These are phyloP conservation scores for Tranzscheliella williamsii DNA, from an alignment of 1,284 basidiomycete species.

Conservation along the genomic window DNA sequence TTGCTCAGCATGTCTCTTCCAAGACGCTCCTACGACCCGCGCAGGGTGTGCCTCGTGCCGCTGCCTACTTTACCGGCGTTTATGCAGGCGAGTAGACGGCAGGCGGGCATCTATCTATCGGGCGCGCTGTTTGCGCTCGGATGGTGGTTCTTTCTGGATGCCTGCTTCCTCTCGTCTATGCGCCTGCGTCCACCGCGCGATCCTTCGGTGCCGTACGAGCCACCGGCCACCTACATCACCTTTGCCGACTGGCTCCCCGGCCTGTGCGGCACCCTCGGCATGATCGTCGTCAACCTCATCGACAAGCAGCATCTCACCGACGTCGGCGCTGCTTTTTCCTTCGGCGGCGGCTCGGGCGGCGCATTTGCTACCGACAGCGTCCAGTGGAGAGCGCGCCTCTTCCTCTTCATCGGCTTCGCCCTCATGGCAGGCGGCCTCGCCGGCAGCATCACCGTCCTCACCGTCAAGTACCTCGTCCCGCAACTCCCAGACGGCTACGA, in stretches of 20 bases:
- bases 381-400: slow-evolving; percentile 84
- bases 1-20: slow-evolving; percentile 69
- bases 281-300: slow-evolving; percentile 88
- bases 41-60: slow-evolving; percentile 72
- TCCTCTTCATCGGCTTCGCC: slow-evolving; percentile 93
- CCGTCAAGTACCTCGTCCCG: slow-evolving; percentile 86
- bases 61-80: slow-evolving; percentile 62
- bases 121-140: slow-evolving; percentile 89
- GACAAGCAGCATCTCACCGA: slow-evolving; percentile 84
- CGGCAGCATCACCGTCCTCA: slow-evolving; percentile 83
- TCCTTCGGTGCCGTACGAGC: slow-evolving; percentile 70
- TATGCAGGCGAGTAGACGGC: slow-evolving; percentile 68
- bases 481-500: slow-evolving; percentile 74
- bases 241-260: slow-evolving; percentile 96
- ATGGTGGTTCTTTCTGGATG: slow-evolving; percentile 95
- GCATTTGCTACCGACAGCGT: slow-evolving; percentile 69
- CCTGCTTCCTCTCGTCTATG: slow-evolving; percentile 74
- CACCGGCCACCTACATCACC: slow-evolving; percentile 79
- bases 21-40: slow-evolving; percentile 79
- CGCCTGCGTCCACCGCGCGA: slow-evolving; percentile 70
- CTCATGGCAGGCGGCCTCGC: slow-evolving; percentile 94
- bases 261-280: slow-evolving; percentile 88
- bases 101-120: slow-evolving; percentile 85
- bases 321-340: slow-evolving; percentile 60
- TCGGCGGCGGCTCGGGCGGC: slow-evolving; percentile 37